Base-by-base conservation (phyloP, 2,329 filamentous ascomycete genomes). In the Monosporascus sp. region DNA sequence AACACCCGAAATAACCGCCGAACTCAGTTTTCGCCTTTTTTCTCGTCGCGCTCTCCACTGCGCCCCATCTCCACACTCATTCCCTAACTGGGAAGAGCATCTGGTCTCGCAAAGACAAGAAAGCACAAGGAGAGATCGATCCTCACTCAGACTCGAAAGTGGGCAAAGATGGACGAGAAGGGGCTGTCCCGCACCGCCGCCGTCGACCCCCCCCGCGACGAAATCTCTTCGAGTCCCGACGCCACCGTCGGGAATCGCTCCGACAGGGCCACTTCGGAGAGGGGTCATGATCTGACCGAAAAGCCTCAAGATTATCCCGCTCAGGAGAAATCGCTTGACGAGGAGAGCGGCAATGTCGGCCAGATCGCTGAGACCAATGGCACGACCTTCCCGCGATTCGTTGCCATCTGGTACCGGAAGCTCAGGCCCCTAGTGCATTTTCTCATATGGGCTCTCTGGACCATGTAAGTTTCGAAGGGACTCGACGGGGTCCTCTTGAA, bases 341-440 rank as follows among this genome's bases (percentile, higher is more conserved):
- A 68, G 51, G 66, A 69, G 50, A 63, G 65, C 49, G 67, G 66
- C 44, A 60, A 65, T 46, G 52, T 67, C 58, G 68, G 55, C 51
- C 50, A 57, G 24, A 60, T 65, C 20, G 44, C 44, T 20, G 50
- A 54, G 20, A 50, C 53, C 9, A 51, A 53, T 41, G 55, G 46
- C 31, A 38, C 50, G 7, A 44, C 60, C 43, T 61, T 66, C 43
- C 62, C 66, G 24, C 22, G 58, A 55, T 68, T 52, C 64, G 66
- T 60, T 58, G 60, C 48, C 55, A 56, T 37, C 40, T 72, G 72
- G 51, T 82, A 80, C 60, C 63, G 66, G 48, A 74, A 63, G 56
- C 77, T 72, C 60, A 70, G 74, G 50, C 65, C 77, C 35, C 67
- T 72, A 37, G 63, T 77, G 40, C 78, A 80, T 64, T 59, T 76